phyloP scores from a whole-genome alignment of 805 yeast genomes.

The Teunomyces panamensis region DNA sequence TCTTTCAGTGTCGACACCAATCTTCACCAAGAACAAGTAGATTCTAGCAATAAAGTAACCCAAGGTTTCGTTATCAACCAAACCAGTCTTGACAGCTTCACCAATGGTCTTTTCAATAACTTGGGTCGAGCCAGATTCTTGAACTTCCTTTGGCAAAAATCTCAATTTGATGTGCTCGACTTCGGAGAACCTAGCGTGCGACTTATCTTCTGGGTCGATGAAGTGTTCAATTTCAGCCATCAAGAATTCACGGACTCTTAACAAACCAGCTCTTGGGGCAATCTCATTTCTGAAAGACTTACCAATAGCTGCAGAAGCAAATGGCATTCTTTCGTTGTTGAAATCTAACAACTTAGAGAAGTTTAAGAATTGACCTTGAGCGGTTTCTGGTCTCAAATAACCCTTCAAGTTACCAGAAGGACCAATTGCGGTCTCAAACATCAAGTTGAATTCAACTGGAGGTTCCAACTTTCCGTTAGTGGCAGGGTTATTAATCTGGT shows the following conservation, averaged over 20 bases:
- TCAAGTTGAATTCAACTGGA: conserved; percentile 93
- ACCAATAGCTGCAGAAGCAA: conserved; percentile 99
- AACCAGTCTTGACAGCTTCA: conserved; percentile 81
- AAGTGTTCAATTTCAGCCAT: conserved; percentile 99
- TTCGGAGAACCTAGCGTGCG: conserved; percentile 75
- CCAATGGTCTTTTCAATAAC: conserved; percentile 69
- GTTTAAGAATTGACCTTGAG: conserved; percentile 98
- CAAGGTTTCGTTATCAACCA: conserved; percentile 95
- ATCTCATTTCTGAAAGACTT: conserved; percentile 98
- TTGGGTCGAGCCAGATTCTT: conserved; percentile 78
- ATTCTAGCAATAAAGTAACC: conserved; percentile 97
- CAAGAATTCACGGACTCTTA: conserved; percentile 96
- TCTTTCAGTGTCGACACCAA: conserved; percentile 83
- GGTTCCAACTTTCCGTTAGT: conserved; percentile 82
- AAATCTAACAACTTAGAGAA: conserved; percentile 89
- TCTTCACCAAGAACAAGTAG: conserved; percentile 73
- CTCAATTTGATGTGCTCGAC: conserved; percentile 69
- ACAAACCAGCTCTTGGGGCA: conserved; percentile 95
- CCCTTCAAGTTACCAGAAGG: conserved; percentile 97
- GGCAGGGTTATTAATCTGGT: conserved; percentile 86
- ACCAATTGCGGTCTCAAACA: conserved; percentile 99
- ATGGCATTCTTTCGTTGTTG: conserved; percentile 96
- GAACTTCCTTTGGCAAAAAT: conserved; percentile 84
- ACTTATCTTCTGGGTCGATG: conserved; percentile 89
- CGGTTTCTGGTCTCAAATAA: conserved; percentile 96